Base-by-base conservation (phyloP, 2,329 filamentous ascomycete species). In the Cladophialophora bantiana region DNA sequence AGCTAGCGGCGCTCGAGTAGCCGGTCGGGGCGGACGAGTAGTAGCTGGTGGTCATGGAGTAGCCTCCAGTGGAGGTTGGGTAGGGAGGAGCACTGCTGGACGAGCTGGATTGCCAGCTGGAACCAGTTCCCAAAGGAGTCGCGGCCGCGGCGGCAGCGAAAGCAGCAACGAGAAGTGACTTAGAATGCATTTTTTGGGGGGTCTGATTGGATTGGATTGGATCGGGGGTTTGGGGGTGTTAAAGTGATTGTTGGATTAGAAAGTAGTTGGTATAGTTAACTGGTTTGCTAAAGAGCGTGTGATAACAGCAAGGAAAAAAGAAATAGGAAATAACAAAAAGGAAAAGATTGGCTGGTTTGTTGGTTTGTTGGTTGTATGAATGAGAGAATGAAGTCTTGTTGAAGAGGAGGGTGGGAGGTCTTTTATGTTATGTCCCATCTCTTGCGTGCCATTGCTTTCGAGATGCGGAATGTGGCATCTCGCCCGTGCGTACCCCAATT, bases 181-280 rank as follows among this genome's bases (percentile, higher is more conserved):
- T 62, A 40, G 65, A 67, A 67, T 67, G 68, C 70, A 71, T 71
- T 58, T 59, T 70, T 36, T n/a, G n/a, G n/a, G n/a, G n/a, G 32
- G 13, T 50, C 61, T 50, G 31, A 57, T 56, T 40, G n/a, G 34
- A 20, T 58, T 52, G 7, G 45, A 61, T 61, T 61, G 36, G 35
- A 55, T 36, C 32, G 32, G 7, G 48, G 52, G 26, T 40, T 58
- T 58, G 20, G 53, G 12, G 2, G 26, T 26, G 26, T 26, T 26
- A 26, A 26, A 26, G 26, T 26, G 26, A 26, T 26, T 26, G 26
- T 26, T 26, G 36, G 36, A 57, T 38, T 64, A 48, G 40, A 18
- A 20, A 59, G 36, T 58, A 60, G 59, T 52, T 57, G 20, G 45
- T 42, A 52, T 35, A 15, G 40, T n/a, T 35, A n/a, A 56, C 10